A percentile compares a stretch with the other conserved stretches of the same genome.
phyloP scores from a whole-genome alignment of 2,329 filamentous ascomycete species.

The Bipolaris cookei region DNA sequence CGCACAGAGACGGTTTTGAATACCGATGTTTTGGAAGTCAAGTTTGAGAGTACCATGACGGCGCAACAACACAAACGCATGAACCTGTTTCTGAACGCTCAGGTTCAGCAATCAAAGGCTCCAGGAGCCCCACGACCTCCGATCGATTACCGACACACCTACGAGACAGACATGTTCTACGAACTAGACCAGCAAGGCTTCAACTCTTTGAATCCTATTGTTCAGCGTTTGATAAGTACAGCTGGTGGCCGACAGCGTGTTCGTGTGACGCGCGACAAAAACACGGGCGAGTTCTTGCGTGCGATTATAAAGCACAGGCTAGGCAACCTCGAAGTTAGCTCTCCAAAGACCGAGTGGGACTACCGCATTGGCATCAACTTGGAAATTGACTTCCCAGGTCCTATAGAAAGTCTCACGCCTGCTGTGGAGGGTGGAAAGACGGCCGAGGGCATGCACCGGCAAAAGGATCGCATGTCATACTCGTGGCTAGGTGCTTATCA shows the following conservation, averaged over 20 bases:
- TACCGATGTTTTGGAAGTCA: slow-evolving; percentile 30
- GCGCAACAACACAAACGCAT: slow-evolving; percentile 85
- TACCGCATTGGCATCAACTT: slow-evolving; percentile 94
- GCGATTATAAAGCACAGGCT: slow-evolving; percentile 94
- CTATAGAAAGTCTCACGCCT: slow-evolving; percentile 60
- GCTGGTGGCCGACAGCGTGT: slow-evolving; percentile 34
- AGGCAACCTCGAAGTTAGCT: slow-evolving; percentile 84
- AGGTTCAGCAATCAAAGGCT: slow-evolving; percentile 62
- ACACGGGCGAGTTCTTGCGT: slow-evolving; percentile 70
- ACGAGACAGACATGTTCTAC: slow-evolving; percentile 82
- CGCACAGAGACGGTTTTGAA: slow-evolving; percentile 61
- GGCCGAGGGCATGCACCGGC: slow-evolving; percentile 62
- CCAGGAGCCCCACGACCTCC: slow-evolving; percentile 58
- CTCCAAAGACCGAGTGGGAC: slow-evolving; percentile 79
- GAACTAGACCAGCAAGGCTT: slow-evolving; percentile 60
- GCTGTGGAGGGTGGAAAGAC: slow-evolving; percentile 52
- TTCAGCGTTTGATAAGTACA: slow-evolving; percentile 62
- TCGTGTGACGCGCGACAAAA: slow-evolving; percentile 74
- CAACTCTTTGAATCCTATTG: slow-evolving; percentile 54
- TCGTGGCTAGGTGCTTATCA: slow-evolving; percentile 80
- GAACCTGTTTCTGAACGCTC: slow-evolving; percentile 82
- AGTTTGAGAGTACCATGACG: slow-evolving; percentile 88
- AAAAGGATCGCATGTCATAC: slow-evolving; percentile 92
- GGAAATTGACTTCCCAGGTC: slow-evolving; percentile 81
- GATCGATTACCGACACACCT: slow-evolving; percentile 80